Conservation (phyloP, 768 basidiomycete genomes). For the Collybia sordida region DNA sequence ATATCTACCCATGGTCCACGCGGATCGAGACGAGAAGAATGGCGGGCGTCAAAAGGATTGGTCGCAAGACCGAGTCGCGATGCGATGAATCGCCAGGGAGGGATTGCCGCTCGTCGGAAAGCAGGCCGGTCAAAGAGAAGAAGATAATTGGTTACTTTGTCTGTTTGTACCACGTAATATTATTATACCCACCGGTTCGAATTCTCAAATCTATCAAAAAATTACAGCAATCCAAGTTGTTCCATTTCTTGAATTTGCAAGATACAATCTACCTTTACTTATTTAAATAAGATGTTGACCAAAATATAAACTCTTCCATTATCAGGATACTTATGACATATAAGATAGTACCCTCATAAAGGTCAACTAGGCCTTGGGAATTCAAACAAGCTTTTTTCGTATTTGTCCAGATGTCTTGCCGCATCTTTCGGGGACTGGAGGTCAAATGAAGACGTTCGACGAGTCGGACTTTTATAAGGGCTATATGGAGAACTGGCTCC, state of each 20-base stretch:
- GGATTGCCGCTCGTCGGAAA: constrained; percentile 57
- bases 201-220: too few relatives aligned
- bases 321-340: background rate
- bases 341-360: background rate
- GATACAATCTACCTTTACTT: too few relatives aligned
- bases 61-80: constrained; percentile 44
- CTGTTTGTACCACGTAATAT: background rate
- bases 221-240: too few relatives aligned
- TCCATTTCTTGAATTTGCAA: too few relatives aligned
- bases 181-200: background rate
- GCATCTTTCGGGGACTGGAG: constrained; percentile 24
- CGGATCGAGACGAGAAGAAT: constrained; percentile 73
- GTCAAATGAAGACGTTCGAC: constrained; percentile 24
- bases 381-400: constrained; percentile 22
- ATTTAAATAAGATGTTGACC: background rate
- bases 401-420: constrained; percentile 25
- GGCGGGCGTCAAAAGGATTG: constrained; percentile 81
- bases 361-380: constrained; percentile 17
- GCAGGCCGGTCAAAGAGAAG: constrained; percentile 71
- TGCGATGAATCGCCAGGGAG: constrained; percentile 70
- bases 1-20: constrained; percentile 86
- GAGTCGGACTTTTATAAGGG: constrained; percentile 23
- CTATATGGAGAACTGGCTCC: constrained; percentile 24
- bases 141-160: constrained; percentile 41
- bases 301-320: too few relatives aligned